Evolutionary conservation across 306 rosid species (phyloP).

Genomic region (Echinosophora koreensis): DNA sequence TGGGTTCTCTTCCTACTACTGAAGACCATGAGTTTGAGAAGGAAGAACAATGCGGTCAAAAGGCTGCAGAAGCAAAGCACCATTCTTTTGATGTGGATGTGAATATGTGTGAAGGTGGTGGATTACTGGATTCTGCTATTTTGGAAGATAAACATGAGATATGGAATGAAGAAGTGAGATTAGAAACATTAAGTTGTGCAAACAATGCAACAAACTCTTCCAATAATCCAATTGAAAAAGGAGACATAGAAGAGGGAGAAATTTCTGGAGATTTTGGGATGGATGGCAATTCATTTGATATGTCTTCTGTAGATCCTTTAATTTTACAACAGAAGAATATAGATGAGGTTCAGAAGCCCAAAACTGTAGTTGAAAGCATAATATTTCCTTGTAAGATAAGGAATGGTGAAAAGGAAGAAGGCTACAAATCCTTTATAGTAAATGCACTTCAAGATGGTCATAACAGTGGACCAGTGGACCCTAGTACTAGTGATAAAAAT

Average conservation of each 20-base stretch:
- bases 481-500: constrained; percentile 35
- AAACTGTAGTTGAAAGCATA: constrained; percentile 34
- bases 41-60: too few relatives aligned
- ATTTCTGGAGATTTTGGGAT: constrained; percentile 59
- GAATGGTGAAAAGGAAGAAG: constrained; percentile 47
- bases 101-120: too few relatives aligned
- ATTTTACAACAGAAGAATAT: constrained; percentile 44
- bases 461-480: constrained; percentile 46
- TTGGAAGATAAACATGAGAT: too few relatives aligned
- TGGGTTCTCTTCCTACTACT: too few relatives aligned
- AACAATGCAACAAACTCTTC: background rate
- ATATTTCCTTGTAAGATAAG: constrained; percentile 28
- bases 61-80: too few relatives aligned
- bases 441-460: constrained; percentile 40
- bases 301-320: constrained; percentile 47
- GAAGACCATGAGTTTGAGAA: too few relatives aligned
- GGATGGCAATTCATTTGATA: constrained; percentile 48
- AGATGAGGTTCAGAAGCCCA: constrained; percentile 46
- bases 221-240: constrained; percentile 45
- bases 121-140: too few relatives aligned
- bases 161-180: too few relatives aligned
- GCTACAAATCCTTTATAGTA: constrained; percentile 29
- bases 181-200: too few relatives aligned
- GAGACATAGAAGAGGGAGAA: constrained; percentile 84
- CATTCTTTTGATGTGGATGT: too few relatives aligned